These are phyloP conservation scores for Cercospora sp. DNA, from an alignment of 2,329 filamentous ascomycete species.

Conservation along the genomic window DNA sequence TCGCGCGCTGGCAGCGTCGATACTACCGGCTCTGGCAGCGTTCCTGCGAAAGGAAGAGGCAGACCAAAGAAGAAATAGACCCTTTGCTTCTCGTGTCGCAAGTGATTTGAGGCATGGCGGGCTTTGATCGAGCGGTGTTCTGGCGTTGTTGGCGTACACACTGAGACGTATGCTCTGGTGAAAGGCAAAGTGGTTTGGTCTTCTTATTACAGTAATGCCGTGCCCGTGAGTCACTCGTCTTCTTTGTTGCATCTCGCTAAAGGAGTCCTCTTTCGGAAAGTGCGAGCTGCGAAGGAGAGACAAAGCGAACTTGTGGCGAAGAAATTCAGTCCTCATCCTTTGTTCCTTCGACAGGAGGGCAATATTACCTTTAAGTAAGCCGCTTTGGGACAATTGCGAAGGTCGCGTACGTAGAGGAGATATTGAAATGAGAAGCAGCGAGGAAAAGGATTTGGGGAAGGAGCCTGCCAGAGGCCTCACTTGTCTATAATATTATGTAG, in stretches of 20 bases:
- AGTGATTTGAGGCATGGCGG: not conserved
- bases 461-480: not conserved
- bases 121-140: not conserved
- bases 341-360: not conserved
- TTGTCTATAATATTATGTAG: not conserved
- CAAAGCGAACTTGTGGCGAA: not conserved
- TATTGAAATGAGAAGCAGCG: not conserved
- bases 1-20: slow-evolving; percentile 87
- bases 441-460: not conserved
- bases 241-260: not conserved
- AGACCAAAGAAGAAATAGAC: slow-evolving; percentile 41
- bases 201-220: not conserved
- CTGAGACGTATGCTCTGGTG: not conserved
- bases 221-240: not conserved
- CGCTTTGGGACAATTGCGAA: not conserved
- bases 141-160: not conserved
- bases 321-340: not conserved
- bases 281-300: not conserved
- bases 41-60: slow-evolving; percentile 44
- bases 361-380: not conserved
- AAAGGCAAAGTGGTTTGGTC: not conserved
- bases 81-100: not conserved
- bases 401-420: not conserved
- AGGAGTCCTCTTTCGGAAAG: not conserved
- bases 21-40: slow-evolving; percentile 64